These are phyloP conservation scores for Insectozyma bohioensis DNA, from an alignment of 1,139 yeast genomes.

Conservation along the genomic window DNA sequence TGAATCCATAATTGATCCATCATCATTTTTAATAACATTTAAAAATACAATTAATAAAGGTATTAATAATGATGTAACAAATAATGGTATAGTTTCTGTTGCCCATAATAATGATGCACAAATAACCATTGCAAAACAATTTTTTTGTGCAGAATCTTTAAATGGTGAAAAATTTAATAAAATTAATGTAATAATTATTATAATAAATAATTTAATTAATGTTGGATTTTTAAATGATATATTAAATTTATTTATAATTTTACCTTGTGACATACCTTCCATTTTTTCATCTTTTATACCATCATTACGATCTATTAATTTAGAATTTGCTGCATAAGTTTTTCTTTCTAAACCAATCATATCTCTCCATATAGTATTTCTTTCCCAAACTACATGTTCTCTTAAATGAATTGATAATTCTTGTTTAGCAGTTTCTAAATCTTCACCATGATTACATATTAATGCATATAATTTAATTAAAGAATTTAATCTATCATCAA, in stretches of 20 bases:
- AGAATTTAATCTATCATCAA: slow-evolving; percentile 44
- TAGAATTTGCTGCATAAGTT: slow-evolving; percentile 40
- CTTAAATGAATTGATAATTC: slow-evolving; percentile 62
- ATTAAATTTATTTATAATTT: slow-evolving; percentile 27
- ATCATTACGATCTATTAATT: slow-evolving; percentile 16
- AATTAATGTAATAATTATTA: slow-evolving; percentile 44
- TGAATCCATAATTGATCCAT: slow-evolving; percentile 55
- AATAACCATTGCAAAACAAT: slow-evolving; percentile 67
- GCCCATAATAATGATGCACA: slow-evolving; percentile 78
- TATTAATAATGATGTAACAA: slow-evolving; percentile 63
- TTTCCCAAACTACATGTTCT: slow-evolving; percentile 75
- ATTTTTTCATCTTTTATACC: slow-evolving; percentile 16
- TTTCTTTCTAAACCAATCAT: slow-evolving; percentile 86
- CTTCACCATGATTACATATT: slow-evolving; percentile 42
- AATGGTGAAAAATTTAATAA: slow-evolving; percentile 57
- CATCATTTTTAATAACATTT: slow-evolving; percentile 55
- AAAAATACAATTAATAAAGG: slow-evolving; percentile 60
- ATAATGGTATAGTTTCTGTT: slow-evolving; percentile 68
- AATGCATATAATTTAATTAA: slow-evolving; percentile 40
- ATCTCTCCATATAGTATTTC: slow-evolving; percentile 73
- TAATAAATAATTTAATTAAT: slow-evolving; percentile 46
- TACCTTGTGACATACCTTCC: slow-evolving; percentile 14
- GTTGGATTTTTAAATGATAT: slow-evolving; percentile 42
- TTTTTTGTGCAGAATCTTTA: slow-evolving; percentile 56
- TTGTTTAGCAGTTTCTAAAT: slow-evolving; percentile 41